phyloP scores from a whole-genome alignment of 176 grass and related monocot species.

The Cenchrus fungigraminus region DNA sequence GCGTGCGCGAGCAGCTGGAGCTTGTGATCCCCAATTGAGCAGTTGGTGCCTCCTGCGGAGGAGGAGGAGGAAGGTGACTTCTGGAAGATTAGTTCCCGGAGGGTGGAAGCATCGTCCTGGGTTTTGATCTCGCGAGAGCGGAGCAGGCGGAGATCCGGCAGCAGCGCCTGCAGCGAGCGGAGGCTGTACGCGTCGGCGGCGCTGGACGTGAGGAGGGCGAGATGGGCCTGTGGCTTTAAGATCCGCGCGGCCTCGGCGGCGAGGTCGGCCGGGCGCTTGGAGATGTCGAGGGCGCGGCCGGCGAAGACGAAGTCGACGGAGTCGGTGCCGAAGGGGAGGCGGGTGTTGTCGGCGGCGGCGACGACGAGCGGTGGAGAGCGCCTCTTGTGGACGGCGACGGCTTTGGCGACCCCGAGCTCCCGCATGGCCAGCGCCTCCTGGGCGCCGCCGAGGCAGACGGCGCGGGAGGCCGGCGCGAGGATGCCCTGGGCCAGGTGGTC shows the following conservation, averaged over 20 bases:
- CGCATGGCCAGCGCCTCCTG: slow-evolving; percentile 71
- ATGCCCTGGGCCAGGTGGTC: slow-evolving; percentile 45
- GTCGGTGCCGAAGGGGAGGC: slow-evolving; percentile 45
- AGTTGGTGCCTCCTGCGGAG: slow-evolving; percentile 20
- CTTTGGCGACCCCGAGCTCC: slow-evolving; percentile 62
- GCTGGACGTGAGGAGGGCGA: slow-evolving; percentile 56
- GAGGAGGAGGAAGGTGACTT: slow-evolving; percentile 26
- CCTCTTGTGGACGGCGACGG: slow-evolving; percentile 58
- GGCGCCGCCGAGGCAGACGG: slow-evolving; percentile 55
- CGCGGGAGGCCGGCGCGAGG: slow-evolving; percentile 35
- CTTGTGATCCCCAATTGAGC: slow-evolving; percentile 51
- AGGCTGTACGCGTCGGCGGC: slow-evolving; percentile 65
- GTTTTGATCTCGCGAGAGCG: slow-evolving; percentile 48
- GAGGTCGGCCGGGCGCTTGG: slow-evolving; percentile 43
- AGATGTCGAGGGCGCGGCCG: slow-evolving; percentile 50
- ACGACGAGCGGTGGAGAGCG: slow-evolving; percentile 57
- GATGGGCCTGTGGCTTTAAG: slow-evolving; percentile 48
- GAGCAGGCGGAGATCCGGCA: slow-evolving; percentile 46
- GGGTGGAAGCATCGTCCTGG: slow-evolving; percentile 19
- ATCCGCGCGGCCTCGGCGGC: slow-evolving; percentile 63
- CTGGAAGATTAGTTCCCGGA: slow-evolving; percentile 63
- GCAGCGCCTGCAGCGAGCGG: slow-evolving; percentile 52
- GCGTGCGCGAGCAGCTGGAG: slow-evolving; percentile 54
- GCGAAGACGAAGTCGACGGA: slow-evolving; percentile 67
- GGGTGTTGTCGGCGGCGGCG: slow-evolving; percentile 28